These are phyloP conservation scores for Pelargonium citronellum DNA, from an alignment of 441 rosid genomes.

Conservation along the genomic window DNA sequence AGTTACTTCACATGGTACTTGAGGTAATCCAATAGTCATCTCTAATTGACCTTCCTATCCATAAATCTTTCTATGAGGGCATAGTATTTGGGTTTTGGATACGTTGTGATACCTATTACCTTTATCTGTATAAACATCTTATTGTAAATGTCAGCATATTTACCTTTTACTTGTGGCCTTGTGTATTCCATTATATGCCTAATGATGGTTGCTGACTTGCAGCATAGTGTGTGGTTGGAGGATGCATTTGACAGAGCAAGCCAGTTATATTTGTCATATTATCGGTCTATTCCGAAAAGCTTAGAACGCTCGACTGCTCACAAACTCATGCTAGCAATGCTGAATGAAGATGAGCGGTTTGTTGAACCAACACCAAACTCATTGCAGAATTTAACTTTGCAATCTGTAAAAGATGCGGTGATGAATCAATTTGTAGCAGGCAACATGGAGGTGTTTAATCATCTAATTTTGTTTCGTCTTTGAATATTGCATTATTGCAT, in stretches of 20 bases:
- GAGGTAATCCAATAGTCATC: slow-evolving; percentile 50
- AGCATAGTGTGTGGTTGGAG: slow-evolving; percentile 99
- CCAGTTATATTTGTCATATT: slow-evolving; percentile 86
- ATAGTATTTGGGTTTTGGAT: neutral
- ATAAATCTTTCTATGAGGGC: neutral
- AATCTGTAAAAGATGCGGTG: slow-evolving; percentile 80
- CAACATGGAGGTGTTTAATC: slow-evolving; percentile 79
- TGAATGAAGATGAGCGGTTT: slow-evolving; percentile 95
- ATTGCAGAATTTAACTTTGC: slow-evolving; percentile 60
- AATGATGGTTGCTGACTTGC: slow-evolving; percentile 39
- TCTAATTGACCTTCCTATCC: neutral
- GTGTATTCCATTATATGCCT: slow-evolving; percentile 14
- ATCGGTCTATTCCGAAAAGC: slow-evolving; percentile 96
- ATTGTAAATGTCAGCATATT: neutral
- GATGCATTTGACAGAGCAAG: slow-evolving; percentile 99
- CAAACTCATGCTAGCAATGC: slow-evolving; percentile 95
- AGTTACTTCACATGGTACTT: slow-evolving; percentile 98
- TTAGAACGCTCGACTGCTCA: slow-evolving; percentile 99
- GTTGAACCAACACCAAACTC: slow-evolving; percentile 91
- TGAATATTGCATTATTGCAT: neutral
- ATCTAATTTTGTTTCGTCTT: neutral
- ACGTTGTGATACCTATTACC: neutral
- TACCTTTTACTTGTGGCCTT: neutral
- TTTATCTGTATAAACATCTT: neutral
- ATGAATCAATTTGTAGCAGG: slow-evolving; percentile 92